These are phyloP conservation scores for Talaromyces albobiverticillius DNA, from an alignment of 2,329 filamentous ascomycete genomes.

Conservation along the genomic window DNA sequence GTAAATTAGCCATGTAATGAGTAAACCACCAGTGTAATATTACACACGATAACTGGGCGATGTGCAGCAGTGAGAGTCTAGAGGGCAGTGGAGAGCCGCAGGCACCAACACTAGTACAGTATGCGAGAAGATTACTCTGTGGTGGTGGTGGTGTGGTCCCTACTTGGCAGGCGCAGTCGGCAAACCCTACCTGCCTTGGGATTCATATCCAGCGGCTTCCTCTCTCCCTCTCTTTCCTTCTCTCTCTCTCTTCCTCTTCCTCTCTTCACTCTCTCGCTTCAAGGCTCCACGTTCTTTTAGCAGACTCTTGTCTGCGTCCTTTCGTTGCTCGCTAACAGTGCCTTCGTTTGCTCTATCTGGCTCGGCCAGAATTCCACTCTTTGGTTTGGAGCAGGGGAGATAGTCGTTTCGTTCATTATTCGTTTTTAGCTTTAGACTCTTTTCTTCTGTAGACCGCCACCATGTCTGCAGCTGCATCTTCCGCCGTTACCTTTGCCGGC, in stretches of 20 bases:
- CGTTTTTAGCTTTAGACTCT: neutral
- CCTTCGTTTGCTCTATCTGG: constrained; percentile 30
- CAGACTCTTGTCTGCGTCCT: constrained; percentile 51
- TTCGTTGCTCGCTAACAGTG: constrained; percentile 44
- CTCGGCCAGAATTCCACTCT: constrained; percentile 37
- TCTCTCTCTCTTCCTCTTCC: neutral
- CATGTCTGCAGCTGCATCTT: neutral
- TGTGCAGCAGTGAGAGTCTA: no score
- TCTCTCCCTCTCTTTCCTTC: neutral
- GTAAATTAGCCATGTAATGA: no score
- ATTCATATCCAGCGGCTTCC: neutral
- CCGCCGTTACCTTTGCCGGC: constrained; percentile 7
- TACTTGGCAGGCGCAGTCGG: no score
- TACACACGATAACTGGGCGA: no score
- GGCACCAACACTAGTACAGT: no score
- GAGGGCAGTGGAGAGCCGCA: no score
- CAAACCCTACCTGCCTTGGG: neutral
- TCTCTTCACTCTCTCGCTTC: neutral
- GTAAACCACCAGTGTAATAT: no score
- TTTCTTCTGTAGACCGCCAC: neutral
- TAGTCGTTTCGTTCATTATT: neutral
- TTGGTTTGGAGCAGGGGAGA: constrained; percentile 29
- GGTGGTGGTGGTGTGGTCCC: no score
- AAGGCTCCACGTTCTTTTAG: neutral
- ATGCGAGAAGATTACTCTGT: no score